Base-by-base conservation (phyloP, 75 land plant species). In the Pinus taeda region DNA sequence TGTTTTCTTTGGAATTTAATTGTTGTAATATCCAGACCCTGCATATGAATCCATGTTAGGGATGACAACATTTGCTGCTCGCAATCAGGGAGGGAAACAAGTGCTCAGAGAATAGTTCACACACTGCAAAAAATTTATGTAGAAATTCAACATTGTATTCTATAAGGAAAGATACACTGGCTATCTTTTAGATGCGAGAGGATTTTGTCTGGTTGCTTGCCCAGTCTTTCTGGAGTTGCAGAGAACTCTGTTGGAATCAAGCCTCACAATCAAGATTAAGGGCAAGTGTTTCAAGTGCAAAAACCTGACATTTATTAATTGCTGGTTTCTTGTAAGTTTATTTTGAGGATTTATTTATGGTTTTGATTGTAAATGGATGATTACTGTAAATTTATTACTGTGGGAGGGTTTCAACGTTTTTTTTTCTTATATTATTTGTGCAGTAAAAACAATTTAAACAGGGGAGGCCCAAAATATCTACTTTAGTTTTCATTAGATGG, bases 1-100 rank as follows among this genome's bases (percentile, higher is more conserved):
- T 69, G 72, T 69, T 69, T 69, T 69, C 22, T 69, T 69, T 69
- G 72, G 39, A 69, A 69, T 69, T 69, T 45, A n/a, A 69, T 42
- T 69, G 55, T 69, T 6, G 17, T n/a, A 20, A 69, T 42, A 20
- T 42, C 42, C 49, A 42, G 21, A 69, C 24, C 4, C 53, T 69
- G 72, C 45, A 69, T 39, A 22, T 69, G 72, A 21, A 39, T 69
- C 42, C 39, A 33, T 33, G 15, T 65, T n/a, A 17, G 42, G 36
- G 72, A 69, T 69, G n/a, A 39, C 55, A 42, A 69, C 22, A 42
- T 42, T 42, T 42, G 18, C 72, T 69, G 24, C 53, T 42, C 7
- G 72, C 72, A 67, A 67, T 4, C 22, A 42, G 49, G 49, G 49
- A 69, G 20, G 18, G 69, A 49, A 49, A 37, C 39, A 30, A 65